Base-by-base conservation (phyloP, 768 basidiomycete species). In the Leucogyrophana mollusca region DNA sequence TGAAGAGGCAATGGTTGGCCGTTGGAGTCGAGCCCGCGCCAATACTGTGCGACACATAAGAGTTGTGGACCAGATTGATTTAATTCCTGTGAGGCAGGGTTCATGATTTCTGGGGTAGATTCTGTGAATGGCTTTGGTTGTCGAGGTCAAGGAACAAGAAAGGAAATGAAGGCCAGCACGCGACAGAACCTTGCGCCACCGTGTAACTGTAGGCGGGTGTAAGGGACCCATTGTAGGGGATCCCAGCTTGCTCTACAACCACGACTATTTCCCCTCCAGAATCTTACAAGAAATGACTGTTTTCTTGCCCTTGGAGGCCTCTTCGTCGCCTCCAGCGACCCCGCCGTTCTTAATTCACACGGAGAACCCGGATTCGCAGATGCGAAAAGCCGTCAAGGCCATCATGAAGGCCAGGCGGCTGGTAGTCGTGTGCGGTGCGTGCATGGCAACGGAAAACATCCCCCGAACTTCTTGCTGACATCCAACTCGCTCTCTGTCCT, bases 361-460 rank as follows among this genome's bases (percentile, higher is more conserved):
- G n/a, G 46, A 65, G 18, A 72, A 83, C 53, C 71, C 71, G 13
- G 56, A 51, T 23, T 59, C 66, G 30, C 79, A 85, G 44, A 58
- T 85, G 27, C 65, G 71, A 43, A 79, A 73, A 52, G 74, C 77
- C 13, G 66, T 86, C 47, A 82, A 78, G 57, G 72, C 87, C 23
- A 82, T 92, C 51, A 61, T 87, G 57, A 89, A 87, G 66, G 87
- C 91, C 7, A 85, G 78, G 64, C 78, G 87, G 42, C 77, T 94
- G 58, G 88, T 91, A n/a, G 83, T 93, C 54, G 80, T 94, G 45
- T 90, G 85, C 62, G 91, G 90, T 90, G 47, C 58, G 85, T 78
- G 51, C 37, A 32, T 51, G 47, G 40, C 35, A 40, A 50, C 43
- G 53, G 56, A 45, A 33, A 41, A 25, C 7, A 43, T 20, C 43